Evolutionary conservation across 805 yeast genomes (phyloP), one percentile per base, ranked within the genome.

Genomic region (Candida sithepensis): DNA sequence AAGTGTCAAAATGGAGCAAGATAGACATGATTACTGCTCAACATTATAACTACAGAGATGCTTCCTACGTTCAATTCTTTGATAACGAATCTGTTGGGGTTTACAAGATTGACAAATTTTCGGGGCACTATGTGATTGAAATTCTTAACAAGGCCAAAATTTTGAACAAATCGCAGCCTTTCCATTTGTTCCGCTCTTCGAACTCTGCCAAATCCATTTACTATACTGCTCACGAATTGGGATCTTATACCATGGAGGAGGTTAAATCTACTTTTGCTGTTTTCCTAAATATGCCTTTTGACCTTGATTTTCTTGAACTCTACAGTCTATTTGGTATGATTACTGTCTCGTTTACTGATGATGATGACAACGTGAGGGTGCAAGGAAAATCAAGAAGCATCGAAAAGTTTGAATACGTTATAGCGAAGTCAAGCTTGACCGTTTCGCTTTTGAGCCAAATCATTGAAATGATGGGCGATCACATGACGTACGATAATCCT

Each of bases 161-260:
- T 19, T 71, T 91, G 45, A 81, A 81, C 60, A 91, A 92, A 59
- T 77, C 82, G 1, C 85, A 89, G 42, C 91, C 96, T 3, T 89
- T 91, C 67, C 97, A 91, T 68, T 68, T 92, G 28, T 92, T 92
- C 72, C 80, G 77, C 54, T 71, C 79, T 3, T 56, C 51, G 3
- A 42, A 48, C n/a, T 49, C 43, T 4, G 28, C 30, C 3, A 48
- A 38, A 49, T 58, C 73, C 32, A 57, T 84, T 0, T 86, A 78
- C 60, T 81, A 81, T 12, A 79, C 90, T 3, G 94, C 94, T 0
- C 95, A 87, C 60, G 87, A 82, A 55, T 54, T 67, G 2, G 56
- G 66, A 0, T 68, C 74, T 1, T 87, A 84, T 57, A 60, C 59
- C 5, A 60, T 59, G 4, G 96, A 87, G 58, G 70, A 64, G 4